phyloP scores from a whole-genome alignment of 179 eudicot species.

The Carnegiea gigantea region DNA sequence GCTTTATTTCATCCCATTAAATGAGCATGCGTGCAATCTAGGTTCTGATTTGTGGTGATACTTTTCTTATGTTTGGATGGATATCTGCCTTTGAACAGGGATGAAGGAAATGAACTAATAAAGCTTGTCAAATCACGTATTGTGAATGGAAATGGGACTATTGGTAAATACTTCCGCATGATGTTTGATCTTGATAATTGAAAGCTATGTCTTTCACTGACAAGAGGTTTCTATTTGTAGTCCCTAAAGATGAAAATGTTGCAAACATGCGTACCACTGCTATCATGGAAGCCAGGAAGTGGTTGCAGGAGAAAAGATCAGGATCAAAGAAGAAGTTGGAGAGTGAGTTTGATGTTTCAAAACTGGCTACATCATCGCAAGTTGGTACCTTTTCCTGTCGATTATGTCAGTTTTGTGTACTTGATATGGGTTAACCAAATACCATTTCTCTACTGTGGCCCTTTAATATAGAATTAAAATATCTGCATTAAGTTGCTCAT shows the following conservation, averaged over 20 bases:
- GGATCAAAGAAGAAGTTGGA: slow-evolving; percentile 45
- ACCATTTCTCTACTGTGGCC: background rate
- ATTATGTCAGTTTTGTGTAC: slow-evolving; percentile 9
- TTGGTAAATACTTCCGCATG: slow-evolving; percentile 18
- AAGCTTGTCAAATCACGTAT: slow-evolving; percentile 63
- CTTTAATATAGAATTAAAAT: background rate
- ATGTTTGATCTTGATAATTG: slow-evolving; percentile 3
- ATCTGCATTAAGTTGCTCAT: background rate
- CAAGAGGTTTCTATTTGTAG: slow-evolving; percentile 11
- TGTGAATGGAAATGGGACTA: slow-evolving; percentile 31
- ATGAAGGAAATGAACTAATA: slow-evolving; percentile 66
- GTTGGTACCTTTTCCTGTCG: slow-evolving; percentile 39
- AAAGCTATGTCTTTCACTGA: background rate
- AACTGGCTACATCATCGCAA: slow-evolving; percentile 36
- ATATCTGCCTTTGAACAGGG: slow-evolving; percentile 50
- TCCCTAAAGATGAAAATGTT: slow-evolving; percentile 26
- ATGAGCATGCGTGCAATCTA: background rate
- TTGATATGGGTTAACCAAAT: slow-evolving; percentile 4
- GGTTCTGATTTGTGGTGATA: slow-evolving; percentile 5
- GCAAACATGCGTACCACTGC: slow-evolving; percentile 49
- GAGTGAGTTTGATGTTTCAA: slow-evolving; percentile 28
- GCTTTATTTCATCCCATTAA: background rate
- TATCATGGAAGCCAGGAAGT: slow-evolving; percentile 72
- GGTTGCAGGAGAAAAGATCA: slow-evolving; percentile 76
- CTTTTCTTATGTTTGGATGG: slow-evolving; percentile 2